Conservation (phyloP, 2,329 filamentous ascomycete species). For the Ceratocystis destructans region DNA sequence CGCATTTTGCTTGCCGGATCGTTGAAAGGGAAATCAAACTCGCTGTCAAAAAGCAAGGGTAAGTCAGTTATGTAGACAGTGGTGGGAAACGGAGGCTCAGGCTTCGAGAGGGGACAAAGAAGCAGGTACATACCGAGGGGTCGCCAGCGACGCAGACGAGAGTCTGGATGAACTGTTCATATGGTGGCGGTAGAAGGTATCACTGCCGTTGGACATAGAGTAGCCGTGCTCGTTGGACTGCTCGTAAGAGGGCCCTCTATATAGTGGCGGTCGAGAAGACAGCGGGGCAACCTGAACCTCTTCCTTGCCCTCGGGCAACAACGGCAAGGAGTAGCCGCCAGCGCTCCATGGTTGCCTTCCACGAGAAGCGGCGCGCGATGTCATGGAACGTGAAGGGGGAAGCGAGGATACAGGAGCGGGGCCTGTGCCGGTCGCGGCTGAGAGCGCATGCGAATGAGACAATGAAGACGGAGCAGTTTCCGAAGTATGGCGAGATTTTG, state of each 20-base stretch:
- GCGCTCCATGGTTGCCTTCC: constrained; percentile 36
- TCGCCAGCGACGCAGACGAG: constrained; percentile 19
- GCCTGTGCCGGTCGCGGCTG: constrained; percentile 7
- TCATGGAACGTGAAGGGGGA: constrained; percentile 11
- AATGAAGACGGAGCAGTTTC: constrained; percentile 13
- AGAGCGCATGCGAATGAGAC: neutral
- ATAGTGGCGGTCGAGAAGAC: constrained; percentile 11
- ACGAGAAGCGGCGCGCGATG: constrained; percentile 23
- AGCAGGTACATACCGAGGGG: constrained; percentile 14
- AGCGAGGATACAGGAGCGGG: constrained; percentile 3
- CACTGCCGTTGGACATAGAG: constrained; percentile 21
- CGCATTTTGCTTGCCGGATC: constrained; percentile 17
- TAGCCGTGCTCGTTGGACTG: constrained; percentile 18
- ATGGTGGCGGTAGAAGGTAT: constrained; percentile 22
- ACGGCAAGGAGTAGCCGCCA: constrained; percentile 35
- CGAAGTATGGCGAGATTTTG: constrained; percentile 17
- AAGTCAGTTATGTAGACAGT: neutral
- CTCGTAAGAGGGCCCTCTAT: constrained; percentile 19
- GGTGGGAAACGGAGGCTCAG: too few relatives aligned
- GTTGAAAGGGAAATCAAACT: constrained; percentile 17
- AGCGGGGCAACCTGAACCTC: constrained; percentile 21
- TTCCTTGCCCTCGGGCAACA: constrained; percentile 29
- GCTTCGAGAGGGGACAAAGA: neutral
- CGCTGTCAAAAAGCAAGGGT: neutral
- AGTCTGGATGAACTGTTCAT: constrained; percentile 21